Percentiles rank a stretch among this genome's conserved stretches.
Conservation (phyloP, 371 early-diverging fungal species). For the Nematocida parisii region DNA sequence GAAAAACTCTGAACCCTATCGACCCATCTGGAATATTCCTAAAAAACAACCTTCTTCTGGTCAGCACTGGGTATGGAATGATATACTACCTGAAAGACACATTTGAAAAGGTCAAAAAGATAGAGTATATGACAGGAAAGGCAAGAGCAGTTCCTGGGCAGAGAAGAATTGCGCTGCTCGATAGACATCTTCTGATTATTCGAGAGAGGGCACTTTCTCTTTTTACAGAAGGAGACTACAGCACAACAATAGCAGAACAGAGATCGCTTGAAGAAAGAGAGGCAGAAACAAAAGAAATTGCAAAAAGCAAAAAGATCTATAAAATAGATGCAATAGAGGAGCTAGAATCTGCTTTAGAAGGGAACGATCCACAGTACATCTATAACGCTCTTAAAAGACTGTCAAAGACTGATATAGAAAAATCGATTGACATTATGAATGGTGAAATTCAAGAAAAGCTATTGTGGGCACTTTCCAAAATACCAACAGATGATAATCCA, state of each 20-base stretch:
- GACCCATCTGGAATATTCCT: constrained; percentile 50
- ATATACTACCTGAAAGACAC: constrained; percentile 48
- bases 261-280: neutral
- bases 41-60: constrained; percentile 31
- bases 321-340: constrained; percentile 1
- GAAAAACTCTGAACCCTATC: constrained; percentile 64
- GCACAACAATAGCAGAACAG: constrained; percentile 24
- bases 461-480: neutral
- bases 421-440: constrained; percentile 40
- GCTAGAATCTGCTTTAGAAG: constrained; percentile 35
- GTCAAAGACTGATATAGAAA: constrained; percentile 23
- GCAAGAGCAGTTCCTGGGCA: constrained; percentile 27
- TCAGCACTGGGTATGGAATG: constrained; percentile 30
- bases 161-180: constrained; percentile 1
- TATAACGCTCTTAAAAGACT: constrained; percentile 18
- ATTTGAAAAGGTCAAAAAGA: constrained; percentile 28
- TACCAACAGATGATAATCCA: constrained; percentile 27
- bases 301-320: constrained; percentile 29
- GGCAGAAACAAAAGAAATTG: constrained; percentile 34
- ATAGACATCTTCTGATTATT: neutral
- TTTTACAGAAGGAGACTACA: constrained; percentile 37
- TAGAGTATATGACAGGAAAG: constrained; percentile 36
- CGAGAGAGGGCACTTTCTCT: constrained; percentile 35
- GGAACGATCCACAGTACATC: neutral
- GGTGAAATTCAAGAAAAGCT: constrained; percentile 7